These are phyloP conservation scores for Pythium myriotylum DNA, from an alignment of 352 stramenopile genomes.

Conservation along the genomic window DNA sequence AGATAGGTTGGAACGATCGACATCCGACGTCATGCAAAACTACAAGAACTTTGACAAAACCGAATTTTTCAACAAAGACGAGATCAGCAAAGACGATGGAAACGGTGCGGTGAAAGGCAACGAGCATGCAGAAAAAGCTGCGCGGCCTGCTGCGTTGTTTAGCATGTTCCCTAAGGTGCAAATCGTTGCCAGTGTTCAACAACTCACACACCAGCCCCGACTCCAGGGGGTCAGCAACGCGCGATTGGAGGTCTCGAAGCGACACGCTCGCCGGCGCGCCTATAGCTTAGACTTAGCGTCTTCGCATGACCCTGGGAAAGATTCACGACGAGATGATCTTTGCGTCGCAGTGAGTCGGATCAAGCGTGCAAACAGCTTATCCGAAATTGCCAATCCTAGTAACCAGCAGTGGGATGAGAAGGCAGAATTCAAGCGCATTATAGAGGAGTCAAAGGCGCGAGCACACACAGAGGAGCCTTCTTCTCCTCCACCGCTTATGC, in stretches of 20 bases:
- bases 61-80: constrained; percentile 79
- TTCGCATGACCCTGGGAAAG: constrained; percentile 39
- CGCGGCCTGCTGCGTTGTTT: constrained; percentile 57
- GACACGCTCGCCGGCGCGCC: constrained; percentile 48
- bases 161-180: constrained; percentile 88
- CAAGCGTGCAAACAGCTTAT: constrained; percentile 72
- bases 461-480: constrained; percentile 46
- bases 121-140: constrained; percentile 57
- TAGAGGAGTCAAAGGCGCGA: constrained; percentile 66
- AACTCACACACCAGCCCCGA: constrained; percentile 71
- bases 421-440: constrained; percentile 70
- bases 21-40: constrained; percentile 49
- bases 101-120: constrained; percentile 33
- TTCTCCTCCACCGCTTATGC: constrained; percentile 31
- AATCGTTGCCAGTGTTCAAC: constrained; percentile 79
- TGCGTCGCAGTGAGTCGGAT: constrained; percentile 37
- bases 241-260: constrained; percentile 2
- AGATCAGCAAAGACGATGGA: constrained; percentile 67
- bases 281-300: constrained; percentile 55
- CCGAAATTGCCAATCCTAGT: constrained; percentile 67
- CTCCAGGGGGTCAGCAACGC: constrained; percentile 41
- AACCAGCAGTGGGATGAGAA: constrained; percentile 71
- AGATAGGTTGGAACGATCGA: constrained; percentile 65
- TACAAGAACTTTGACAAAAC: constrained; percentile 67
- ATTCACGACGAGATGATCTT: constrained; percentile 32